Evolutionary conservation across 805 yeast species (phyloP).

Genomic region (Pichia occidentalis): DNA sequence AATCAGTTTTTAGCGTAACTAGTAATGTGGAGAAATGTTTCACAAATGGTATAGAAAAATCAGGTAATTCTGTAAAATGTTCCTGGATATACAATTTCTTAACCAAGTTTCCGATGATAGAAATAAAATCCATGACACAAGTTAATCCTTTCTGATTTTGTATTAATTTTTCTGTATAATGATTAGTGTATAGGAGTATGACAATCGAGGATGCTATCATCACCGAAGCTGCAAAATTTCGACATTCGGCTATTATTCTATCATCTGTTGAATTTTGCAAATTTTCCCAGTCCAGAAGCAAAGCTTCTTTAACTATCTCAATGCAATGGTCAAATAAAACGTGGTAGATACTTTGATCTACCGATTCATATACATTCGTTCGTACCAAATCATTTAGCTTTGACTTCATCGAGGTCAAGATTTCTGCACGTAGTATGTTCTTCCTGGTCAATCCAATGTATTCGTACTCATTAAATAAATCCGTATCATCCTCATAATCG

Average conservation of each 20-base stretch:
- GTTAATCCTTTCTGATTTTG: conserved; percentile 1
- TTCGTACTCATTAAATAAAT: background rate
- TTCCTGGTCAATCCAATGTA: conserved; percentile 1
- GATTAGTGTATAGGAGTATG: conserved; percentile 1
- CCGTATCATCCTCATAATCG: background rate
- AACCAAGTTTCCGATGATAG: background rate
- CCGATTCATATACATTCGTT: background rate
- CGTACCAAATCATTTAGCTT: background rate
- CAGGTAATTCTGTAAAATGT: conserved; percentile 6
- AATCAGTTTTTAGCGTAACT: background rate
- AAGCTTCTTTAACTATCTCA: conserved; percentile 2
- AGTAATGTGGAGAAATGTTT: conserved; percentile 2
- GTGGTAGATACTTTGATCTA: background rate
- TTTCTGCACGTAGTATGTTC: background rate
- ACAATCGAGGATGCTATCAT: conserved; percentile 3
- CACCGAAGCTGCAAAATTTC: conserved; percentile 1
- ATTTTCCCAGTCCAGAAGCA: conserved; percentile 10
- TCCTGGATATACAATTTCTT: background rate
- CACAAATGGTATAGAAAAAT: conserved; percentile 2
- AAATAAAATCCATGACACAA: conserved; percentile 3
- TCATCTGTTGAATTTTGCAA: too few species aligned
- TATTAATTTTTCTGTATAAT: background rate
- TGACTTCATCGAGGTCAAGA: conserved; percentile 2
- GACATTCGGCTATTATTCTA: conserved; percentile 8
- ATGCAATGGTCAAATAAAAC: background rate